Evolutionary conservation across 202 grass and related monocot genomes (phyloP).

Genomic region (Setaria italica): DNA sequence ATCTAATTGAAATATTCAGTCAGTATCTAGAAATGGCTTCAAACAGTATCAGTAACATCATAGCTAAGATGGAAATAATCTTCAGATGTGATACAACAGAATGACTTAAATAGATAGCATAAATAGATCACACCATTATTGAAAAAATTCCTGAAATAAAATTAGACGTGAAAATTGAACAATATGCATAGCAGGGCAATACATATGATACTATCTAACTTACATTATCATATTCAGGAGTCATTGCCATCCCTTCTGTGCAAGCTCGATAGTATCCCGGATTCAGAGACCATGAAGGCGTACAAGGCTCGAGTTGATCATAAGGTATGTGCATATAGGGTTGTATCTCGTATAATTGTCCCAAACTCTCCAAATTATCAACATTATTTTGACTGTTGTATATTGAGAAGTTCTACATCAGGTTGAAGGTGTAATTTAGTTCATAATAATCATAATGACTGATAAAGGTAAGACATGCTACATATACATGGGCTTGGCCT

Average conservation of each 20-base stretch:
- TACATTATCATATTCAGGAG: constrained; percentile 57
- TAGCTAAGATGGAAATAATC: not conserved
- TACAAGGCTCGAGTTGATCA: constrained; percentile 59
- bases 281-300: constrained; percentile 72
- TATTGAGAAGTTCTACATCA: constrained; percentile 52
- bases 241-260: constrained; percentile 46
- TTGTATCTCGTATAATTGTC: constrained; percentile 46
- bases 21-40: not conserved
- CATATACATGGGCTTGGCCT: not conserved
- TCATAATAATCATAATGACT: constrained; percentile 4
- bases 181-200: not conserved
- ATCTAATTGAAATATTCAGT: not conserved
- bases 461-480: not conserved
- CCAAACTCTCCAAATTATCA: constrained; percentile 41
- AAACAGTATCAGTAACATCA: constrained; percentile 12
- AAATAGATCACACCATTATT: not conserved
- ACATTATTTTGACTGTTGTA: constrained; percentile 44
- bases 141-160: not conserved
- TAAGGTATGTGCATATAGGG: constrained; percentile 34
- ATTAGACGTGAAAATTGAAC: not conserved
- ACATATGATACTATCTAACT: constrained; percentile 39
- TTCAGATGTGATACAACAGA: not conserved
- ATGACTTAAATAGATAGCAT: constrained; percentile 4
- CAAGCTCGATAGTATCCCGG: constrained; percentile 53
- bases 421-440: constrained; percentile 26